A percentile compares a stretch with the other conserved stretches of the same genome.
Conservation (phyloP, 169 alveolate genomes). For the Miamiensis avidus region DNA sequence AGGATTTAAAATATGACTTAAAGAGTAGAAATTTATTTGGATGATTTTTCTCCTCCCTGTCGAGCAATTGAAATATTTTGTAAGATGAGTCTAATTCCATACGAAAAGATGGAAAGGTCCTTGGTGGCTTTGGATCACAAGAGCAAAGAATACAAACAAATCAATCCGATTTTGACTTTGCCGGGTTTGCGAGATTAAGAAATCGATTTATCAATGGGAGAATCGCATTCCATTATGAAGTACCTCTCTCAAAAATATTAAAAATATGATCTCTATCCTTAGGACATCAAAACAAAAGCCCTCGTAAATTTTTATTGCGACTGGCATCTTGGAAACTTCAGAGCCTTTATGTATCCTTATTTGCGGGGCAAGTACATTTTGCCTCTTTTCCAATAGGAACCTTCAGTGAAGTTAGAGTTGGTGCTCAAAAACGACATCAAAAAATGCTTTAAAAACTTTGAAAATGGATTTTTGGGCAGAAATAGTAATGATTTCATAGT, state of each 20-base stretch:
- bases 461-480: background rate
- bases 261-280: background rate
- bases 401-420: background rate
- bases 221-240: background rate
- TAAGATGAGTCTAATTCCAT: background rate
- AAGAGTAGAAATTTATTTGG: background rate
- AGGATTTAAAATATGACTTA: background rate
- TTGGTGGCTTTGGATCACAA: background rate
- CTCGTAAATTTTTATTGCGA: background rate
- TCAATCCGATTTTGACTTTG: background rate
- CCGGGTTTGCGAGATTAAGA: background rate
- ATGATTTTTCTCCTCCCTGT: background rate
- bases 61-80: background rate
- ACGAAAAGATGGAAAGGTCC: background rate
- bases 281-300: background rate
- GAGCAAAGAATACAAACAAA: background rate
- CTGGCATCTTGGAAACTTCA: background rate
- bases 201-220: background rate
- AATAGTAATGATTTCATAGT: background rate
- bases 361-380: background rate
- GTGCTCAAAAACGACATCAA: too few relatives aligned
- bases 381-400: background rate
- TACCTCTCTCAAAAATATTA: background rate
- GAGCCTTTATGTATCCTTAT: background rate
- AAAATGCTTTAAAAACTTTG: background rate